Conservation (phyloP, 345 rosid species). For the Aquilaria malaccensis region DNA sequence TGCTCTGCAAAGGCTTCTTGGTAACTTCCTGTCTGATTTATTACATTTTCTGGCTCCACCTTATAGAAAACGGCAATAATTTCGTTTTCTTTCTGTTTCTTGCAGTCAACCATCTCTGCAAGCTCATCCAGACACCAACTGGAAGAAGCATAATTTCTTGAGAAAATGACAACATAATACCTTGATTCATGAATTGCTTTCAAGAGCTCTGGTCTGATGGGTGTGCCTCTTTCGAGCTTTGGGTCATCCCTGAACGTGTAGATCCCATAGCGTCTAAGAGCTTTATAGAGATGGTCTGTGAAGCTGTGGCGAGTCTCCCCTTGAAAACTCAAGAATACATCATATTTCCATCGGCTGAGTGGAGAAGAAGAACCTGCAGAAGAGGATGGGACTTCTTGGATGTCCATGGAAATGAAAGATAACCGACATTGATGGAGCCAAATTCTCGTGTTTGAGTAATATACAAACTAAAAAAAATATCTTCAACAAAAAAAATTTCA, state of each 20-base stretch:
- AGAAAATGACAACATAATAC: background rate
- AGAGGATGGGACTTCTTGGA: too few relatives aligned
- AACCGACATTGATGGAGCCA: too few relatives aligned
- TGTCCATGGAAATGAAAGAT: too few relatives aligned
- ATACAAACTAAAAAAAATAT: too few relatives aligned
- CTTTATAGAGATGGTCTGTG: background rate
- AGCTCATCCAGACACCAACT: constrained; percentile 5
- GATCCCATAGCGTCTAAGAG: background rate
- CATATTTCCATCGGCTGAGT: background rate
- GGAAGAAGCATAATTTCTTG: background rate
- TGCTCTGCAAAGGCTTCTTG: background rate
- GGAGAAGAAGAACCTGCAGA: too few relatives aligned
- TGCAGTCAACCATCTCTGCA: background rate
- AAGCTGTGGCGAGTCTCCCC: background rate
- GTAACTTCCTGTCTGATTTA: background rate
- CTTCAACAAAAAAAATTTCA: too few relatives aligned
- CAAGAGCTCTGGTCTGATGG: background rate
- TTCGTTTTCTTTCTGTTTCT: background rate
- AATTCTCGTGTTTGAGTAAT: too few relatives aligned
- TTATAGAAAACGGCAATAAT: background rate
- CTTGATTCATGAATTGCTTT: constrained; percentile 2
- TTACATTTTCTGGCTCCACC: background rate
- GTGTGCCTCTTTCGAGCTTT: background rate
- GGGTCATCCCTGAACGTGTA: background rate
- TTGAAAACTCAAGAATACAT: constrained; percentile 6